Base-by-base conservation (phyloP, 2,329 filamentous ascomycete species). In the Thyridium curvatum region DNA sequence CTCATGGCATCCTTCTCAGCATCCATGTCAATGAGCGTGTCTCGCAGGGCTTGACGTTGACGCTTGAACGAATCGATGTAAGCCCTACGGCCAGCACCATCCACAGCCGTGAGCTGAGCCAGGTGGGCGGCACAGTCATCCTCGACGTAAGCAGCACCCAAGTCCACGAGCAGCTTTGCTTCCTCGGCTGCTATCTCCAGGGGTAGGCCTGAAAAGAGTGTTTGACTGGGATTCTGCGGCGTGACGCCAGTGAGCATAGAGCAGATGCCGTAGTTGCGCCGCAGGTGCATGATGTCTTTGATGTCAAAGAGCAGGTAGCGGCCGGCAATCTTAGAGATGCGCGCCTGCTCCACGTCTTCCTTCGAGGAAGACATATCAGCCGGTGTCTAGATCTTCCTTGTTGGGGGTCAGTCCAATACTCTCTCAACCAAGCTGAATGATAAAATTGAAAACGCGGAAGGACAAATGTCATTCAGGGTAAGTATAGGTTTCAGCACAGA, bases 131-230 rank as follows among this genome's bases (percentile, higher is more conserved):
- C 69, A 38, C 72, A 70, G 62, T 95, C 89, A 58, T 96, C 87
- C 51, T 91, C 80, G 49, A 95, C 72, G 61, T 84, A 87, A 32
- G 81, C 91, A 50, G 80, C 77, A 42, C 77, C 79, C 50, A 82
- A 83, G 49, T 88, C 82, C 42, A 94, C 80, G 18, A 98, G 73
- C 39, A 93, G 65, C 46, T 81, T 76, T 4, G 84, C 90, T 67
- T 98, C 93, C 64, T 97, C 93, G 2, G 87, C 83, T 68, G 93
- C 86, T 33, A 98, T 71, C 67, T 96, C 85, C 18, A 97, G 66
- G 3, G 93, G 93, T 36, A 97, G 66, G 34, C 90, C 87, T 42
- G 91, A 76, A 58, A 97, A 97, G 41, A 95, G 77, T 64, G 95
- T 97, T 64, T 98, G 93, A 51, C 94, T 91, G 6, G 90, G 89